Conservation (phyloP, 352 stramenopile genomes). For the Blastocystis sp. region DNA sequence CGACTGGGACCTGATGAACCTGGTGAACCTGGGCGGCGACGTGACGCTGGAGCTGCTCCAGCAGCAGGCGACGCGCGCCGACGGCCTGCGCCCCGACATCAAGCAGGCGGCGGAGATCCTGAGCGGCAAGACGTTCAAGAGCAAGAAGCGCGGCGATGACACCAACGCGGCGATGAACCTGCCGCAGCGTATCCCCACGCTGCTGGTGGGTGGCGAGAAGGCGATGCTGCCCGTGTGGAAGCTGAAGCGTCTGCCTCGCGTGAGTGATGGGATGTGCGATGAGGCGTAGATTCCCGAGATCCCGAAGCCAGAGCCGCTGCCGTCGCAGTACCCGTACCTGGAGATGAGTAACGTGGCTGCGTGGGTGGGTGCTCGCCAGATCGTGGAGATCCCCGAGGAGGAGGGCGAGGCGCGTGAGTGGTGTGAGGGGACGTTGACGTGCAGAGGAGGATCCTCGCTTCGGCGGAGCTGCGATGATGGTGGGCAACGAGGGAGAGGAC, state of each 20-base stretch:
- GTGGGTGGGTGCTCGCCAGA: slow-evolving; percentile 70
- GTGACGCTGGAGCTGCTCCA: slow-evolving; percentile 16
- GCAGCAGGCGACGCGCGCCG: slow-evolving; percentile 58
- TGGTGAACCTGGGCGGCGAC: slow-evolving; percentile 65
- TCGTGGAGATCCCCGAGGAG: slow-evolving; percentile 66
- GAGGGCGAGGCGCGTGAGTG: slow-evolving; percentile 41
- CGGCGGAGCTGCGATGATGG: slow-evolving; percentile 66
- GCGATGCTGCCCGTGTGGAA: slow-evolving; percentile 33
- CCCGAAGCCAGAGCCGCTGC: slow-evolving; percentile 61
- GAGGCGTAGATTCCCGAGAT: slow-evolving; percentile 68
- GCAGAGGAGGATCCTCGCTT: slow-evolving; percentile 63
- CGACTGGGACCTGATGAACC: slow-evolving; percentile 60
- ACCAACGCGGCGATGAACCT: slow-evolving; percentile 46
- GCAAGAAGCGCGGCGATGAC: slow-evolving; percentile 57
- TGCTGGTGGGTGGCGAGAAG: slow-evolving; percentile 50
- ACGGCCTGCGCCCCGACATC: slow-evolving; percentile 71
- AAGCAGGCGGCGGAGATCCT: slow-evolving; percentile 69
- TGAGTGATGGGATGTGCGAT: neutral
- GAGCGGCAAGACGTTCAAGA: slow-evolving; percentile 56
- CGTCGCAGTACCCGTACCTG: slow-evolving; percentile 44
- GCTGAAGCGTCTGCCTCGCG: slow-evolving; percentile 61
- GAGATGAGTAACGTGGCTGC: slow-evolving; percentile 69
- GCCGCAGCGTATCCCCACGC: slow-evolving; percentile 65
- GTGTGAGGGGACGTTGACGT: neutral
- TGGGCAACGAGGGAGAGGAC: slow-evolving; percentile 73